Base-by-base conservation (phyloP, 2,329 filamentous ascomycete species). In the Aulographum hederae region DNA sequence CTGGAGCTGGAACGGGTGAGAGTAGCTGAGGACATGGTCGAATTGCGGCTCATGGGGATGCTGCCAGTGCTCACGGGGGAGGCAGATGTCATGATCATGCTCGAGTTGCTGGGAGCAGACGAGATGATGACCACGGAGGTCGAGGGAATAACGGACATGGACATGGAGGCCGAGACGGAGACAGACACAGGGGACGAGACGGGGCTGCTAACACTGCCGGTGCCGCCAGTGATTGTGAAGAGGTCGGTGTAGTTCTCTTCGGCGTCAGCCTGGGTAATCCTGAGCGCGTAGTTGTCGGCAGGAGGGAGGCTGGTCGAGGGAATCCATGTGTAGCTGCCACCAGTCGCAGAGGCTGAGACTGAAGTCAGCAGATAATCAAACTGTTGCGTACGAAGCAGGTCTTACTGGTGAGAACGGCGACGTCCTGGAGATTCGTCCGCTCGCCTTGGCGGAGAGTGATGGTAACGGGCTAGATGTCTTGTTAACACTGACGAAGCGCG, bases 401-500 rank as follows among this genome's bases (percentile, higher is more conserved):
- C 57, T 37, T 55, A 62, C 58, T 48, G 39, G 63, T 65, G 32
- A 71, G 43, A 30, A 56, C 55, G 31, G 48, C 45, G 31, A 73
- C 47, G 31, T 62, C 64, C 31, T 58, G 37, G 18, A 74, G 59
- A 43, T 71, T 44, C 32, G 42, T 48, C 2, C 62, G 47, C 13
- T 47, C 36, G 28, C 70, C 70, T 49, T 67, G 57, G 39, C 64
- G 59, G 27, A 75, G 57, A 33, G 58, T 60, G 41, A 75, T 61
- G 26, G 61, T 69, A 23, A 65, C 63, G 5, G 63, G 34, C 30
- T 32, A 27, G 29, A 6, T 15, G 6, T 28, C 26, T 18, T 14
- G n/a, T 28, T 6, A 6, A 8, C 14, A 13, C 14, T 28, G 6
- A 14, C n/a, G n/a, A 6, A 28, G 26, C 26, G 16, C 10, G n/a